These are phyloP conservation scores for Zychaea mexicana DNA, from an alignment of 371 early-diverging fungal genomes.

Conservation along the genomic window DNA sequence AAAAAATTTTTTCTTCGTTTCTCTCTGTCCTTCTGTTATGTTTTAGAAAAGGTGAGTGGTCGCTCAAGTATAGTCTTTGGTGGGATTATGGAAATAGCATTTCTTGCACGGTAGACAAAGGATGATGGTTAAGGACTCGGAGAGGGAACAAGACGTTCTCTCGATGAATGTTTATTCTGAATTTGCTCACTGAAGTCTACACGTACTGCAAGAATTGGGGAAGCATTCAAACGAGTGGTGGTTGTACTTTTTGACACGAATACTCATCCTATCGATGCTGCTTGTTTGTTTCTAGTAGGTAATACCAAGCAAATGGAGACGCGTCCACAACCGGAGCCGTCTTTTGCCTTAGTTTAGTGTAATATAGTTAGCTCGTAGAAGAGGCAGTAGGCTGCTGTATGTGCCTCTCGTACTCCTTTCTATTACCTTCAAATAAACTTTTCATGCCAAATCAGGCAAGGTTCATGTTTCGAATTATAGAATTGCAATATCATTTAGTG, in stretches of 20 bases:
- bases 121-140: slow-evolving; percentile 1
- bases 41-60: not conserved
- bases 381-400: not conserved
- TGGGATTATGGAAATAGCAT: not conserved
- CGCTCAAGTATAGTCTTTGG: not conserved
- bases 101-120: not conserved
- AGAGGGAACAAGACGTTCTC: not conserved
- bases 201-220: not conserved
- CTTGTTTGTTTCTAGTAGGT: too few relatives aligned
- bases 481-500: not conserved
- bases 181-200: slow-evolving; percentile 5
- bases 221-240: too few relatives aligned
- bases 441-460: slow-evolving; percentile 3
- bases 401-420: not conserved
- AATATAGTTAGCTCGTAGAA: too few relatives aligned
- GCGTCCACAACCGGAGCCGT: too few relatives aligned
- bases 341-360: not conserved
- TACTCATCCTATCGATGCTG: too few relatives aligned
- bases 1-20: not conserved
- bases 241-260: too few relatives aligned
- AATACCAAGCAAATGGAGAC: too few relatives aligned
- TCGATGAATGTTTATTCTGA: not conserved
- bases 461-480: not conserved
- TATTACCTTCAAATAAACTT: not conserved
- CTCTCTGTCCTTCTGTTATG: not conserved